Evolutionary conservation across 1,284 basidiomycete genomes (phyloP), one percentile per base, ranked within the genome.

Genomic region (Cutaneotrichosporon sp.): DNA sequence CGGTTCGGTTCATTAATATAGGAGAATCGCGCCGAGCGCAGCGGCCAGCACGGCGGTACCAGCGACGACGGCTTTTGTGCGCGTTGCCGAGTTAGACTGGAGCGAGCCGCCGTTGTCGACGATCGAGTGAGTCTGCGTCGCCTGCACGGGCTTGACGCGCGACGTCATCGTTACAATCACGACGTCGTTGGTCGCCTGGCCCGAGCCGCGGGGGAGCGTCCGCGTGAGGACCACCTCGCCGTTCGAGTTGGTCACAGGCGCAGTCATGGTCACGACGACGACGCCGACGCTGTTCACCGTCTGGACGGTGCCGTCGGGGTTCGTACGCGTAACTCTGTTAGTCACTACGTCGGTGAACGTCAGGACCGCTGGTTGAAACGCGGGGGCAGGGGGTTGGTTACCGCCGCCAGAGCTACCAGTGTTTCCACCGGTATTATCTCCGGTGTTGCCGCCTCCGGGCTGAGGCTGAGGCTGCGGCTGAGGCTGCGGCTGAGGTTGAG

Each of bases 141-240:
- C 26, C 11, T 3, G 55, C 22, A 16, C 26, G 7, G 21, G 55
- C 22, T 36, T 21, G 40, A 58, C n/a, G 16, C 10, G 42, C 16
- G 42, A 32, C 26, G 56, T 58, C 34, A 58, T 38, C 4, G 56
- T 58, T 42, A 58, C 56, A 2, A 58, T 42, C 14, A 58, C 46
- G 10, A 49, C 46, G 46, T 18, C 55, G 36, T 42, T 38, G 14
- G 55, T 56, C 14, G 31, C 16, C 16, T n/a, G 22, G 7, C 56
- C 56, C 2, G 26, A 8, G 4, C 22, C 30, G 4, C 42, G 42
- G 7, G 56, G 56, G 2, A 58, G 56, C 4, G 56, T 58, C 5
- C 46, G 56, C 10, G 56, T 58, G n/a, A 58, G 9, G 9, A 58
- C 42, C 16, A 58, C 56, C 42, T 47, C 46, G n/a, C 56, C 56